Evolutionary conservation across 805 yeast species (phyloP), one percentile per base, ranked within the genome.

Genomic region (Blastobotrys peoriensis): DNA sequence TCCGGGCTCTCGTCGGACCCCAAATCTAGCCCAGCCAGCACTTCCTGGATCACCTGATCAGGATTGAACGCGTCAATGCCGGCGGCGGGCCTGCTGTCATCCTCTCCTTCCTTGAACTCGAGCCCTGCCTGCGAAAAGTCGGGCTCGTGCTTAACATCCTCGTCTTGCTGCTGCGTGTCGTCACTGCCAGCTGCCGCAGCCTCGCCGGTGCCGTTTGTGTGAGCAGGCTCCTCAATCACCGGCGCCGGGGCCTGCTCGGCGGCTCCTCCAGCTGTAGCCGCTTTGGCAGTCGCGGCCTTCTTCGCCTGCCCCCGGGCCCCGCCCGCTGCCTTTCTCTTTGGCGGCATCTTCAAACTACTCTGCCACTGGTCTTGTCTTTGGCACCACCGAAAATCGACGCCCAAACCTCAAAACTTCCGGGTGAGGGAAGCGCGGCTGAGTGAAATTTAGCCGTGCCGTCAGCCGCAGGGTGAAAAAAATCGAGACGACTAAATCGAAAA

Each of bases 271-370:
- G 10, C 13, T 8, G 30, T 13, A 8, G 30, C 30, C 30, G 8
- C 13, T 25, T 25, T 25, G 30, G 30, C 13, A 25, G 30, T 25
- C 10, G 30, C 30, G 8, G 30, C 30, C 30, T 25, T 25, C 30
- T 25, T 25, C 10, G 30, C 30, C 13, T 8, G 10, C 13, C 30
- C 30, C 8, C 30, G 30, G 8, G 30, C 13, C 8, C 30, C 30
- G n/a, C 36, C 42, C 10, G 42, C 36, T 15, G 42, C 42, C 28
- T 39, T 39, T 33, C 42, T 18, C 35, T 39, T 39, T 39, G 42
- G 42, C 10, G 42, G 42, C 42, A 39, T 39, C 6, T 15, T 30
- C n/a, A n/a, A n/a, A n/a, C n/a, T n/a, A n/a, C n/a, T n/a, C n/a
- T n/a, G n/a, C n/a, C n/a, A n/a, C n/a, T n/a, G n/a, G n/a, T n/a